These are phyloP conservation scores for Eleusine coracana DNA, from an alignment of 176 grass and related monocot genomes.

Conservation along the genomic window DNA sequence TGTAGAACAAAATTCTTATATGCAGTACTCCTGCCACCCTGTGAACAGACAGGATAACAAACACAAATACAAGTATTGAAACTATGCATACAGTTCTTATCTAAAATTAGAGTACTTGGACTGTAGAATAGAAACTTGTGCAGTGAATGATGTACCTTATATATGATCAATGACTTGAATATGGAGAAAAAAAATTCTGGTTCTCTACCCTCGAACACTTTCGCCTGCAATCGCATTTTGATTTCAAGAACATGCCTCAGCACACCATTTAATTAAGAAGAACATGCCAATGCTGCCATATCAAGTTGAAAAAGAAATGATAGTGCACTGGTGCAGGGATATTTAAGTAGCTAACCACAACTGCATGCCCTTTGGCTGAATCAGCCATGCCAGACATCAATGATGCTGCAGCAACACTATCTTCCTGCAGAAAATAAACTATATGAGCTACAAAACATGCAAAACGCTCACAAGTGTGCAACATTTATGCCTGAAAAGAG, in stretches of 20 bases:
- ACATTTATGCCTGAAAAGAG: conserved; percentile 9
- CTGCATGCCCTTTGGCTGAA: conserved; percentile 56
- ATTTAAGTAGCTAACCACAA: conserved; percentile 48
- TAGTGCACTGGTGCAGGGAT: not conserved
- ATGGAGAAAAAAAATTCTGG: conserved; percentile 70
- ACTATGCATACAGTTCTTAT: not conserved
- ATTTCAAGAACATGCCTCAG: not conserved
- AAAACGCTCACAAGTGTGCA: not conserved
- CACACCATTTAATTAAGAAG: too few relatives aligned
- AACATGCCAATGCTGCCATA: not conserved
- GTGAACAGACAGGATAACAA: conserved; percentile 11
- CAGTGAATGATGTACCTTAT: conserved; percentile 73
- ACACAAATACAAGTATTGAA: conserved; percentile 29
- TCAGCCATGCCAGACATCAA: conserved; percentile 57
- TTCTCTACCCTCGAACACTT: conserved; percentile 73
- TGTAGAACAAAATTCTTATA: conserved; percentile 60
- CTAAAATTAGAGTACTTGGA: conserved; percentile 15
- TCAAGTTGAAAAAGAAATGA: conserved; percentile 12
- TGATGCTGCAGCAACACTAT: conserved; percentile 43
- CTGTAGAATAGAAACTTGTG: conserved; percentile 3
- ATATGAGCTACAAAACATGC: conserved; percentile 30
- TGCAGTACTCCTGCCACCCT: conserved; percentile 72
- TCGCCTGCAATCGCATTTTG: conserved; percentile 51
- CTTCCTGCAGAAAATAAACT: conserved; percentile 59
- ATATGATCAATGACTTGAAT: conserved; percentile 78